Conservation (phyloP, 2,329 filamentous ascomycete species). For the Colletotrichum falcatum region DNA sequence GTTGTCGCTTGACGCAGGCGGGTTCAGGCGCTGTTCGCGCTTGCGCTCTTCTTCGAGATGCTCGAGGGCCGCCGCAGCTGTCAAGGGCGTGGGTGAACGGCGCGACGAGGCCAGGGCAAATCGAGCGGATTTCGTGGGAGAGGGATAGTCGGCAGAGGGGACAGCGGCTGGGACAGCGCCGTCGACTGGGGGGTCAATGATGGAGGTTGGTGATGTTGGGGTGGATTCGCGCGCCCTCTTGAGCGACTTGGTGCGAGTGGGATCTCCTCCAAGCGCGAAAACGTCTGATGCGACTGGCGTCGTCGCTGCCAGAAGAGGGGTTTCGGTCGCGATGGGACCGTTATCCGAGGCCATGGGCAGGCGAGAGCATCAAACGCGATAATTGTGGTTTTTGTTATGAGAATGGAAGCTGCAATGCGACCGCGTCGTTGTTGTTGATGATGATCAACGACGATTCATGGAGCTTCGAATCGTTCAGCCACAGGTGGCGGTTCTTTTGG, state of each 20-base stretch:
- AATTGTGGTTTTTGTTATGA: slow-evolving; percentile 7
- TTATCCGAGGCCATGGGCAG: slow-evolving; percentile 65
- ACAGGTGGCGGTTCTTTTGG: slow-evolving; percentile 39
- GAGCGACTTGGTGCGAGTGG: slow-evolving; percentile 53
- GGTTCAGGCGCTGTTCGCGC: slow-evolving; percentile 52
- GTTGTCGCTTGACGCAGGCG: slow-evolving; percentile 63
- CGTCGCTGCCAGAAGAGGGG: slow-evolving; percentile 55
- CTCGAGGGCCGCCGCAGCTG: slow-evolving; percentile 57
- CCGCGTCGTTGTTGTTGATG: slow-evolving; percentile 35
- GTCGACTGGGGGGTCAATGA: slow-evolving; percentile 43
- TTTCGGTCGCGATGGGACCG: slow-evolving; percentile 64
- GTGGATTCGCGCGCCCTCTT: slow-evolving; percentile 59
- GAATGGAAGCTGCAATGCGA: slow-evolving; percentile 24
- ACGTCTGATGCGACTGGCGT: slow-evolving; percentile 55
- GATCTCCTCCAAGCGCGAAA: slow-evolving; percentile 51
- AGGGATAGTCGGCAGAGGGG: slow-evolving; percentile 46
- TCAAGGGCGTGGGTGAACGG: slow-evolving; percentile 61
- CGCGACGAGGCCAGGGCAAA: slow-evolving; percentile 56
- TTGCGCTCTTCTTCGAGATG: slow-evolving; percentile 66
- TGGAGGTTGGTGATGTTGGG: slow-evolving; percentile 52
- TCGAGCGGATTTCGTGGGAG: slow-evolving; percentile 66
- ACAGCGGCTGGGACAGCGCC: slow-evolving; percentile 21
- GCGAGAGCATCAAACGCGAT: slow-evolving; percentile 31
- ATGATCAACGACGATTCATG: slow-evolving; percentile 35
- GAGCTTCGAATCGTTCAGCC: slow-evolving; percentile 40